Conservation (phyloP, 129 eudicot genomes). For the Solidago caesia region DNA sequence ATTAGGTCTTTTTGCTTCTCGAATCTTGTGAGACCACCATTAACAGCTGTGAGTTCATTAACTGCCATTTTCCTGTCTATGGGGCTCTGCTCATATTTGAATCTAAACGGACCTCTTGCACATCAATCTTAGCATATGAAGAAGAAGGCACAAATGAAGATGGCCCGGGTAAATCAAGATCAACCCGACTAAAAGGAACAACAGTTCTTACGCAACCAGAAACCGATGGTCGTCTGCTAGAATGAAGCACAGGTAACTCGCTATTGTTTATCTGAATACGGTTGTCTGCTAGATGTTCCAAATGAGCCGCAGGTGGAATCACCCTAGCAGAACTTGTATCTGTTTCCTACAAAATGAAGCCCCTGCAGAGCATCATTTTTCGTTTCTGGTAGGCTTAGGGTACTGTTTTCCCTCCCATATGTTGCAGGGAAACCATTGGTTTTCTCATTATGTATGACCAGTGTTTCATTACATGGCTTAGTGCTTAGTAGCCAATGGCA, state of each 20-base stretch:
- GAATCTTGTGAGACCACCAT: neutral
- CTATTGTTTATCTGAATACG: neutral
- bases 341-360: constrained; percentile 9
- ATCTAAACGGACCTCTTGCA: neutral
- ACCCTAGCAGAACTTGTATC: neutral
- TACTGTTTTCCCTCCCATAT: constrained; percentile 23
- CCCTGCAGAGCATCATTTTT: neutral
- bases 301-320: neutral
- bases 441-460: neutral
- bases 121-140: neutral
- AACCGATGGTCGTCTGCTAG: neutral
- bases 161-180: neutral
- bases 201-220: constrained; percentile 9
- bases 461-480: neutral
- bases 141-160: neutral
- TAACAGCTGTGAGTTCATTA: neutral
- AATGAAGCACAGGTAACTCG: neutral
- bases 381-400: neutral
- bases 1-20: constrained; percentile 9
- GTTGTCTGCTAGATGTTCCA: neutral
- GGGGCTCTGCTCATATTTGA: neutral
- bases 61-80: neutral
- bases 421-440: constrained; percentile 9
- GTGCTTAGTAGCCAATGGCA: neutral
- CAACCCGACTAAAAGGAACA: too few relatives aligned